These are phyloP conservation scores for Pseudogymnoascus destructans DNA, from an alignment of 2,329 filamentous ascomycete species.

Conservation along the genomic window DNA sequence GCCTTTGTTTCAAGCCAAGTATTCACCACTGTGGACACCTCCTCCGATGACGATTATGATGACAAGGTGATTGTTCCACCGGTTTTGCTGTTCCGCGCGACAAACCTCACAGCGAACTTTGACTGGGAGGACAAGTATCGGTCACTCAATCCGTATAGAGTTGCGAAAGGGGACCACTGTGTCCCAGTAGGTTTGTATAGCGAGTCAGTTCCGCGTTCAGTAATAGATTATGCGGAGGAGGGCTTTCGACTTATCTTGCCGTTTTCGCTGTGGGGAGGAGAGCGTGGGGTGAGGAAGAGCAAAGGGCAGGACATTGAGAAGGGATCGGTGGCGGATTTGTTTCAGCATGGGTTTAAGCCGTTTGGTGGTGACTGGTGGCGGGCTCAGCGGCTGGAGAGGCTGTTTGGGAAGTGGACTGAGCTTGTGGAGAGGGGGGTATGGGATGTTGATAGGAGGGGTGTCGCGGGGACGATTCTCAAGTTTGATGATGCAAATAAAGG, in stretches of 20 bases:
- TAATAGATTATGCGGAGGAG: slow-evolving; percentile 11
- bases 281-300: slow-evolving; percentile 9
- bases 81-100: not conserved
- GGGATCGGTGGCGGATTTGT: slow-evolving; percentile 12
- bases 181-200: slow-evolving; percentile 12
- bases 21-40: not conserved
- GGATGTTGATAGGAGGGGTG: slow-evolving; percentile 10
- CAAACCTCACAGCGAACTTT: not conserved
- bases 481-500: slow-evolving; percentile 11
- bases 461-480: slow-evolving; percentile 10
- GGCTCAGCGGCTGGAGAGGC: slow-evolving; percentile 10
- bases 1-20: not conserved
- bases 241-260: slow-evolving; percentile 11
- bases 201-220: not conserved
- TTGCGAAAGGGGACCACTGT: not conserved
- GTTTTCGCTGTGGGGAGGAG: not conserved
- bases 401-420: slow-evolving; percentile 12
- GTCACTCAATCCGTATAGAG: not conserved
- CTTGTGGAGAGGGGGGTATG: slow-evolving; percentile 13
- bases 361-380: slow-evolving; percentile 10
- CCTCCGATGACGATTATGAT: not conserved
- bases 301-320: slow-evolving; percentile 9
- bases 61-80: not conserved
- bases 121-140: not conserved
- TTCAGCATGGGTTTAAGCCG: slow-evolving; percentile 12